Conservation (phyloP, 352 stramenopile species). For the Globisporangium splendens region DNA sequence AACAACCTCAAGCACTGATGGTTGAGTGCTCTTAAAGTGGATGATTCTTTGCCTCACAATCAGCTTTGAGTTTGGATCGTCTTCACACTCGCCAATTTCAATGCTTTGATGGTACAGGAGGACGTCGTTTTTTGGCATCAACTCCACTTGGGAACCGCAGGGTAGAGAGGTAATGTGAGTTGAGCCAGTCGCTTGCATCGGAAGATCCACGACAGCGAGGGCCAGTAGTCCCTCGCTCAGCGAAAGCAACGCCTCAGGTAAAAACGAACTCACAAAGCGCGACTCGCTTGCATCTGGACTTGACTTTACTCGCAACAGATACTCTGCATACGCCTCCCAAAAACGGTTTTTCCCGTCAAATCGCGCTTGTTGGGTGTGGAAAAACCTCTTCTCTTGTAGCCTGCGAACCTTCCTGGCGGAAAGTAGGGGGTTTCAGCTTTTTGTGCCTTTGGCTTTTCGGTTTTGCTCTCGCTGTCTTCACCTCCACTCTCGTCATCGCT, state of each 20-base stretch:
- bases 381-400: conserved; percentile 40
- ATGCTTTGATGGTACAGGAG: conserved; percentile 59
- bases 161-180: conserved; percentile 16
- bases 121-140: conserved; percentile 18
- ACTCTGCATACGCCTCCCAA: conserved; percentile 54
- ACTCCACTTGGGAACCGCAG: conserved; percentile 11
- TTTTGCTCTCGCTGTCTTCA: conserved; percentile 3
- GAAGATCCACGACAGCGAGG: conserved; percentile 48
- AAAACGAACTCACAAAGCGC: conserved; percentile 54
- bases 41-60: conserved; percentile 53
- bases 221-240: conserved; percentile 56
- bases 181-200: conserved; percentile 12
- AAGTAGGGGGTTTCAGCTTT: conserved; percentile 23
- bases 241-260: conserved; percentile 37
- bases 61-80: conserved; percentile 31
- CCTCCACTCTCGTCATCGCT: conserved; percentile 3
- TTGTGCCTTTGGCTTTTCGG: conserved; percentile 4
- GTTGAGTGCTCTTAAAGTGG: not conserved
- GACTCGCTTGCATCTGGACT: not conserved
- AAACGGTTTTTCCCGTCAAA: conserved; percentile 45
- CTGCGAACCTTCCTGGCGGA: conserved; percentile 37
- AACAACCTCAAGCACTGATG: conserved; percentile 45
- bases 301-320: conserved; percentile 18
- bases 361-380: conserved; percentile 20
- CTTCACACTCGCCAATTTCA: conserved; percentile 15